A percentile compares a stretch with the other conserved stretches of the same genome.
Conservation (phyloP, 2,329 filamentous ascomycete genomes). For the Pseudogymnoascus sp. region DNA sequence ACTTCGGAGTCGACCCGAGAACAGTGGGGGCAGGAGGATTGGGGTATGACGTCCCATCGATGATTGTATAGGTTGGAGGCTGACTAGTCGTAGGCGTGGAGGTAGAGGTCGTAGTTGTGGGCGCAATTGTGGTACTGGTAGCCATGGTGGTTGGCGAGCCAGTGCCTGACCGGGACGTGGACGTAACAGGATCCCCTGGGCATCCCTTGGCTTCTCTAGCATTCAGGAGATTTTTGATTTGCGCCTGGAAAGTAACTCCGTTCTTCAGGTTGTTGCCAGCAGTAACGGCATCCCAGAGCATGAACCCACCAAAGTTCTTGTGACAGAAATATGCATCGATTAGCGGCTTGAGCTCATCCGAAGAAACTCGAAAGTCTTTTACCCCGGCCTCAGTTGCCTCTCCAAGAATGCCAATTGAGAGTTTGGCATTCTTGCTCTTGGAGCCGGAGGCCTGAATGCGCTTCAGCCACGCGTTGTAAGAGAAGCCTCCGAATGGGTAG, state of each 20-base stretch:
- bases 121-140: background rate
- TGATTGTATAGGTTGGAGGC: background rate
- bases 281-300: conserved; percentile 26
- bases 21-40: background rate
- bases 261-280: conserved; percentile 16
- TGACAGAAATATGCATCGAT: conserved; percentile 18
- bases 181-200: background rate
- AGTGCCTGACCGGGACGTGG: background rate
- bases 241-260: background rate
- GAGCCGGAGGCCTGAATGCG: conserved; percentile 12
- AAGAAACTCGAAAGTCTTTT: conserved; percentile 9
- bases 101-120: background rate
- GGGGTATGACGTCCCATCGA: conserved; percentile 1
- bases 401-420: conserved; percentile 23
- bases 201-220: background rate
- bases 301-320: conserved; percentile 26
- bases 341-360: conserved; percentile 18
- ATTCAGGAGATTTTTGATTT: conserved; percentile 9
- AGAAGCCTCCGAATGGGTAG: conserved; percentile 15
- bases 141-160: background rate
- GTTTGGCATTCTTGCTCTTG: conserved; percentile 20
- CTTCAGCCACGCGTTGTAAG: conserved; percentile 20
- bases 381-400: background rate
- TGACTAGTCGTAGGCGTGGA: background rate
- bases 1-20: background rate